Percentiles rank a stretch among this genome's conserved stretches.
These are phyloP conservation scores for Chlamydomonas eustigma DNA, from an alignment of 139 green algal species.

Conservation along the genomic window DNA sequence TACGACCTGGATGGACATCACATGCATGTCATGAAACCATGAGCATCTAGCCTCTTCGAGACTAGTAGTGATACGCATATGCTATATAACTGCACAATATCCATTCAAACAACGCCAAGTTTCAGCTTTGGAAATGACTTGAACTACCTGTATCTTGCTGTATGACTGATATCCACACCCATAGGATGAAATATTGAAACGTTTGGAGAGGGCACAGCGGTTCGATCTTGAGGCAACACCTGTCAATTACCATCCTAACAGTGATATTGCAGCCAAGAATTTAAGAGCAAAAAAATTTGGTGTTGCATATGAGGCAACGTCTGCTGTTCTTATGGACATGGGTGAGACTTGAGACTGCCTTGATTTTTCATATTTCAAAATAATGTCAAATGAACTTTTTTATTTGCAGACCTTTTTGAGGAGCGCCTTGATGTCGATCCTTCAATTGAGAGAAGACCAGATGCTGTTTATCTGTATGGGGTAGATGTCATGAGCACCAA, in stretches of 20 bases:
- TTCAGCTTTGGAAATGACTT: too few species aligned
- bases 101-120: too few species aligned
- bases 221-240: slow-evolving; percentile 32
- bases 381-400: not conserved
- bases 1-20: slow-evolving; percentile 15
- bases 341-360: slow-evolving; percentile 26
- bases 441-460: slow-evolving; percentile 34
- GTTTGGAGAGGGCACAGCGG: slow-evolving; percentile 41
- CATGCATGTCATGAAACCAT: too few species aligned
- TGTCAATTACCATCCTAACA: slow-evolving; percentile 12
- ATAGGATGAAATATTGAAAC: slow-evolving; percentile 71
- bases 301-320: slow-evolving; percentile 46
- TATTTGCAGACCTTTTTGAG: slow-evolving; percentile 50
- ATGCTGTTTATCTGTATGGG: slow-evolving; percentile 65
- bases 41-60: too few species aligned
- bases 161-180: too few species aligned
- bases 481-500: slow-evolving; percentile 79
- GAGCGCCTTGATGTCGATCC: slow-evolving; percentile 37
- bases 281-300: slow-evolving; percentile 65
- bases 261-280: slow-evolving; percentile 48
- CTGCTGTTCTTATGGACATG: slow-evolving; percentile 59
- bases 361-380: not conserved
- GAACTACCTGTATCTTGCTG: too few species aligned
- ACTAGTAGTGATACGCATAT: too few species aligned
- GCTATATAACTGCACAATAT: too few species aligned